Evolutionary conservation across 2,329 filamentous ascomycete genomes (phyloP), one percentile per base, ranked within the genome.

Genomic region (Fusarium setosum): DNA sequence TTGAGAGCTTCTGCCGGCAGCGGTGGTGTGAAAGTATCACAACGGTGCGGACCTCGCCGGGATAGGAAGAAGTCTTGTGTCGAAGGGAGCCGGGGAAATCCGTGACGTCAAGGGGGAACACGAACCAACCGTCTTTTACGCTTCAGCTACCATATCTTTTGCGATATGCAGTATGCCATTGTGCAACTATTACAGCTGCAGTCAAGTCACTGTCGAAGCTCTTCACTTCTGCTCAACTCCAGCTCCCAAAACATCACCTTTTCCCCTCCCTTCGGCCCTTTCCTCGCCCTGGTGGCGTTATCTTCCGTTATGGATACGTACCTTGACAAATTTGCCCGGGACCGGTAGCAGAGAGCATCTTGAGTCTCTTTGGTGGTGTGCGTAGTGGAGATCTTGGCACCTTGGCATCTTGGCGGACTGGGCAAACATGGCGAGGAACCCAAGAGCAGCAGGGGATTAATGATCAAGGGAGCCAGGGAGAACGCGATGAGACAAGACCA

Each of bases 311-410:
- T 21, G 44, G 18, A 37, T 24, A 56, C 35, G 40, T 56, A 59
- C 51, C 37, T 44, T 45, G 17, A 34, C 34, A 54, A 34, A 54
- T 34, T 57, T 51, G 47, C 26, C 42, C 56, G 50, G 49, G 49
- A 45, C 61, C 44, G 49, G 58, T 50, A 48, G 12, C 29, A 54
- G 35, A 51, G 34, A 48, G 51, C 50, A 56, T 69, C 51, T 56
- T 26, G 51, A 59, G 57, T 56, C 53, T 66, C 38, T 26, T 20
- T 61, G 51, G 69, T 70, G 69, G 69, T 71, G 68, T 71, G 64
- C 54, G 37, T 21, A 32, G 67, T 68, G 69, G 69, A 32, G 51
- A 56, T 68, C 56, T 63, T 69, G 56, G 57, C 51, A 59, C 31
- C 69, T 71, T 71, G 69, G 69, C 69, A 47, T 34, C 55, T 60